Base-by-base conservation (phyloP, 805 yeast genomes). In the Zygosaccharomyces siamensis region DNA sequence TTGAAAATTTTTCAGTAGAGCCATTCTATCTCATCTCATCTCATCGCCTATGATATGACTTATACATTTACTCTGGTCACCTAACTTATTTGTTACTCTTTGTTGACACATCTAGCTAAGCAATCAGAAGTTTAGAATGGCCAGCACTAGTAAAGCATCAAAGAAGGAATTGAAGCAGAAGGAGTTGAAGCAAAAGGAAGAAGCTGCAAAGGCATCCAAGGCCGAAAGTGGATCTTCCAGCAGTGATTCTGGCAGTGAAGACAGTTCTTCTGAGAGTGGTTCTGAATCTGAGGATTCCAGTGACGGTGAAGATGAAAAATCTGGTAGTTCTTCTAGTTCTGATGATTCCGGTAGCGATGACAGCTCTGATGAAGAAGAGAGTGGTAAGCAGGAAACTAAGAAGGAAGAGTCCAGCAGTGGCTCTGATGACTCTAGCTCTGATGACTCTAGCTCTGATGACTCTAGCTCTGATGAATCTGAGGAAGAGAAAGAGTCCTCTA, bases 271-370 rank as follows among this genome's bases (percentile, higher is more conserved):
- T 12, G 54, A 50, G 26, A 54, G 59, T 28, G 60, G 52, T 8
- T 54, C 60, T 7, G 61, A 58, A 3, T 54, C 62, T 5, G 57
- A 10, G 50, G 32, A 10, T 20, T 48, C 56, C 23, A 67, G 74
- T 8, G 70, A 56, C 21, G 67, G 64, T 21, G 71, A 69, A 45
- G 70, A 70, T 1, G 62, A 60, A 39, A 58, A 62, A 20, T 69
- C 68, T 43, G 67, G 68, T 1, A 69, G 64, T 14, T 78, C 55
- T 45, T 69, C 72, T 3, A 59, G 37, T 54, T 74, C 78, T 36
- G 72, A 78, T 12, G 70, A 71, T 45, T 58, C 64, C 45, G 54
- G 63, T 43, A 50, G 57, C 18, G 52, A 56, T 28, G 54, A 42
- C 11, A 50, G 49, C 20, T 58, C 49, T 36, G 58, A 51, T 37